Conservation (phyloP, 768 basidiomycete species). For the Porpolomopsis calyptriformis region DNA sequence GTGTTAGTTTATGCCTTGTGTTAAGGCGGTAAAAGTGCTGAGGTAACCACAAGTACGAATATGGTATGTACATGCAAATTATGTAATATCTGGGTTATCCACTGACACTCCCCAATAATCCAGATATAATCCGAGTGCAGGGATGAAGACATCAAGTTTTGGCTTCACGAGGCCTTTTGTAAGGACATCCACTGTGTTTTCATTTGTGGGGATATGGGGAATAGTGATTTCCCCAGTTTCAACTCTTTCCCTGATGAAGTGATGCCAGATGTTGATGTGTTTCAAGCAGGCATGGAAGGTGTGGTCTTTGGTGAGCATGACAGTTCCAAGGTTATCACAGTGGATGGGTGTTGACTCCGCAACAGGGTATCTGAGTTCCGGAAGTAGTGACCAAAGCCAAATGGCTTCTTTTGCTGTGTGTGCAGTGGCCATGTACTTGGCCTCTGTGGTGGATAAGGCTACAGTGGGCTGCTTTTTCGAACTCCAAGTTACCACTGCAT, state of each 20-base stretch:
- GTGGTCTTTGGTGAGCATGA: not conserved
- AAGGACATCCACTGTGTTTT: not conserved
- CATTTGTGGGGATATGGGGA: not conserved
- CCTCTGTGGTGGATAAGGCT: constrained; percentile 30
- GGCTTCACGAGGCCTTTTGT: not conserved
- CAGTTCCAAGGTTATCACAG: not conserved
- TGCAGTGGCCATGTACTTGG: constrained; percentile 31
- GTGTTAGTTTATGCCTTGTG: too few relatives aligned
- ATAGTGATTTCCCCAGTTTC: not conserved
- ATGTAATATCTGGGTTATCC: not conserved
- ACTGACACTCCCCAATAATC: not conserved
- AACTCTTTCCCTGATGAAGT: not conserved
- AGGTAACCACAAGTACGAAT: too few relatives aligned
- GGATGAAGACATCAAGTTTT: not conserved
- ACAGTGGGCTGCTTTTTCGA: constrained; percentile 29
- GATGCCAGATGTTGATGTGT: not conserved
- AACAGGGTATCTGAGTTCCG: constrained; percentile 8
- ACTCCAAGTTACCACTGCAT: constrained; percentile 31
- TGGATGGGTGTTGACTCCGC: not conserved
- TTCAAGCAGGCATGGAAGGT: not conserved
- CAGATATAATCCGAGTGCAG: not conserved
- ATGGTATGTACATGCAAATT: too few relatives aligned
- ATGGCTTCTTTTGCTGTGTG: constrained; percentile 25
- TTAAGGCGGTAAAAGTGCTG: too few relatives aligned
- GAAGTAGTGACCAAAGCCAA: constrained; percentile 22